A percentile compares a stretch with the other conserved stretches of the same genome.
phyloP scores from a whole-genome alignment of 139 green algal species.

The Gonium pectorale region DNA sequence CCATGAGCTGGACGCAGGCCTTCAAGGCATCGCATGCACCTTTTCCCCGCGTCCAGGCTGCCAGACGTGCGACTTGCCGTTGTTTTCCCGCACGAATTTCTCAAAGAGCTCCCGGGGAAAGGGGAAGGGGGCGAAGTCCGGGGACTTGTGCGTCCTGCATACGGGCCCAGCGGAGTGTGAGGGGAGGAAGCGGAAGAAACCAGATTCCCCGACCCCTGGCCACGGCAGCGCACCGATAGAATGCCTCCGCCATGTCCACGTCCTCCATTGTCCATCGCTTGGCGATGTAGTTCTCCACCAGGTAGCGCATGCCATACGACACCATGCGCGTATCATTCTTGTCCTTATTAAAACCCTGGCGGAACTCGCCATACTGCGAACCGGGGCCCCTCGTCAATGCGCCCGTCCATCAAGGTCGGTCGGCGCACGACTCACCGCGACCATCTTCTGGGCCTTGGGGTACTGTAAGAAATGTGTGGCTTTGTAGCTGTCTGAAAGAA shows the following conservation, averaged over 20 bases:
- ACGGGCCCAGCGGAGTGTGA: not conserved
- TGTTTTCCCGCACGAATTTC: conserved; percentile 87
- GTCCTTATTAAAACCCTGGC: conserved; percentile 81
- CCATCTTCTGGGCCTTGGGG: conserved; percentile 78
- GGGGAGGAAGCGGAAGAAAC: no score
- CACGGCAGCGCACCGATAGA: conserved; percentile 75
- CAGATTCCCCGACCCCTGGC: no score
- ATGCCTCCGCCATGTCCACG: conserved; percentile 79
- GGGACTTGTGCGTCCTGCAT: conserved; percentile 79
- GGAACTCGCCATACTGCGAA: conserved; percentile 91
- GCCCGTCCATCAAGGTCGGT: not conserved
- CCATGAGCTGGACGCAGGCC: no score
- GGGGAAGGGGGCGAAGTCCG: conserved; percentile 72
- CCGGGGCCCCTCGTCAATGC: not conserved
- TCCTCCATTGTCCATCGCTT: conserved; percentile 88
- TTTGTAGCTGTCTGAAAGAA: conserved; percentile 89
- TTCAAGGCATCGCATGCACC: no score
- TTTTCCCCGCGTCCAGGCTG: not conserved
- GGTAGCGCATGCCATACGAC: conserved; percentile 86
- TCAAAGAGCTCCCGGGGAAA: conserved; percentile 85
- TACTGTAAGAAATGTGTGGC: conserved; percentile 86
- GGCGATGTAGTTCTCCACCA: conserved; percentile 84
- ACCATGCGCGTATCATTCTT: conserved; percentile 81
- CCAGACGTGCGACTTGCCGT: conserved; percentile 62
- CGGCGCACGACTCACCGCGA: conserved; percentile 71